A percentile compares a stretch with the other conserved stretches of the same genome.
These are phyloP conservation scores for Orbilia quercus DNA, from an alignment of 2,329 filamentous ascomycete species.

Conservation along the genomic window DNA sequence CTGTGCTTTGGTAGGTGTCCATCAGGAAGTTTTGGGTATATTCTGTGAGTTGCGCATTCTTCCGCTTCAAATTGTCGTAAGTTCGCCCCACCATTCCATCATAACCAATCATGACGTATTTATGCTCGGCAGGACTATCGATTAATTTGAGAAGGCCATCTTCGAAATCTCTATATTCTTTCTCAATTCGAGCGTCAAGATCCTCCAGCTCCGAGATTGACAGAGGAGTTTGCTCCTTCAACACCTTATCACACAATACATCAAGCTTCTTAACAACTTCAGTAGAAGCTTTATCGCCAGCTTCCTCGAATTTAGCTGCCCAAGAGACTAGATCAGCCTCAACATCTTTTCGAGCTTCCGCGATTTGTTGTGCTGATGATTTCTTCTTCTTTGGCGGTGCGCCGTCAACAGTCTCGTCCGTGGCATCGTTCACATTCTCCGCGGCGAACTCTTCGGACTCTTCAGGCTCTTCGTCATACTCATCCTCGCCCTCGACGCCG, in stretches of 20 bases:
- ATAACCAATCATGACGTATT: constrained; percentile 39
- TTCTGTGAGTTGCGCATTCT: constrained; percentile 78
- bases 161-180: constrained; percentile 76
- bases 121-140: constrained; percentile 42
- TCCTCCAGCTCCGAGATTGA: constrained; percentile 56
- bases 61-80: constrained; percentile 78
- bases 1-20: constrained; percentile 76
- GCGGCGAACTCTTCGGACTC: constrained; percentile 32
- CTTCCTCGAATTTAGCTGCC: constrained; percentile 87
- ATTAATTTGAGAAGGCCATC: constrained; percentile 70
- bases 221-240: constrained; percentile 50
- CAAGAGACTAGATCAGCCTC: constrained; percentile 82
- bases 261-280: constrained; percentile 73
- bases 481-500: constrained; percentile 31
- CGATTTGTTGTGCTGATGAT: constrained; percentile 64
- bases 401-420: constrained; percentile 60
- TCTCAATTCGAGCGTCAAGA: constrained; percentile 74
- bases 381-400: constrained; percentile 65
- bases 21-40: constrained; percentile 80
- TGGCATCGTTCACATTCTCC: constrained; percentile 55
- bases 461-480: constrained; percentile 58
- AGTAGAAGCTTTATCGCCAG: constrained; percentile 83
- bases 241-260: constrained; percentile 66
- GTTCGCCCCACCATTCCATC: constrained; percentile 71
- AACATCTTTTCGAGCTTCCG: constrained; percentile 73